A percentile compares a stretch with the other conserved stretches of the same genome.
Conservation (phyloP, 2,329 filamentous ascomycete species). For the Venturia nashicola region DNA sequence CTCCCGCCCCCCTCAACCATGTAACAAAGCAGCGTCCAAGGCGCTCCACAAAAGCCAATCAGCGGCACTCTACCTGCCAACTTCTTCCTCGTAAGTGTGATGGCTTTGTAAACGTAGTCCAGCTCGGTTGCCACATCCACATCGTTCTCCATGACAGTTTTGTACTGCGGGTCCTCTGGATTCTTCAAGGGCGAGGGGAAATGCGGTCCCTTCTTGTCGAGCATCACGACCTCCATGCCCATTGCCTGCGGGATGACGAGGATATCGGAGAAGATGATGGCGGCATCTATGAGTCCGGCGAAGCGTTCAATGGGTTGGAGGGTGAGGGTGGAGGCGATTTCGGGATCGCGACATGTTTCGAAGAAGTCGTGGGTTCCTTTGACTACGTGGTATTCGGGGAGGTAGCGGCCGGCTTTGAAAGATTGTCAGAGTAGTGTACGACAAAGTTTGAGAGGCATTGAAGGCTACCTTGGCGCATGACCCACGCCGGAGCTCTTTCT, state of each 20-base stretch:
- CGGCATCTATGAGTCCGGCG: conserved; percentile 80
- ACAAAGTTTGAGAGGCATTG: background rate
- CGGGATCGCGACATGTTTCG: conserved; percentile 86
- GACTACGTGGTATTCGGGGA: conserved; percentile 93
- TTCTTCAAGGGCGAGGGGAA: conserved; percentile 75
- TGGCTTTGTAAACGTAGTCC: conserved; percentile 91
- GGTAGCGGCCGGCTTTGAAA: conserved; percentile 72
- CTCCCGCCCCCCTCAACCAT: conserved; percentile 98
- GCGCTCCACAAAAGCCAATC: conserved; percentile 92
- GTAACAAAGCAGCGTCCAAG: conserved; percentile 95
- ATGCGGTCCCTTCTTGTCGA: conserved; percentile 91
- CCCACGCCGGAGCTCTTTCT: conserved; percentile 91
- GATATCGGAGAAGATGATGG: conserved; percentile 98
- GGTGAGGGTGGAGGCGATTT: conserved; percentile 85
- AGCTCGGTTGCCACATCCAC: conserved; percentile 80
- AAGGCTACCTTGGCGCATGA: conserved; percentile 87
- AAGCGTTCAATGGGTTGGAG: conserved; percentile 91
- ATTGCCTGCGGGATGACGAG: conserved; percentile 95
- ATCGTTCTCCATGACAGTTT: conserved; percentile 57
- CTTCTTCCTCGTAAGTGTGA: conserved; percentile 82
- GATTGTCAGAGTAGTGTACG: conserved; percentile 8
- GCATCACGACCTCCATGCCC: conserved; percentile 98
- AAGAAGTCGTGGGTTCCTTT: conserved; percentile 92
- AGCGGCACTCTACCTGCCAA: conserved; percentile 78
- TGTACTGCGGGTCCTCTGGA: conserved; percentile 75